These are phyloP conservation scores for Geoglossum cookeanum DNA, from an alignment of 2,329 filamentous ascomycete genomes.

Conservation along the genomic window DNA sequence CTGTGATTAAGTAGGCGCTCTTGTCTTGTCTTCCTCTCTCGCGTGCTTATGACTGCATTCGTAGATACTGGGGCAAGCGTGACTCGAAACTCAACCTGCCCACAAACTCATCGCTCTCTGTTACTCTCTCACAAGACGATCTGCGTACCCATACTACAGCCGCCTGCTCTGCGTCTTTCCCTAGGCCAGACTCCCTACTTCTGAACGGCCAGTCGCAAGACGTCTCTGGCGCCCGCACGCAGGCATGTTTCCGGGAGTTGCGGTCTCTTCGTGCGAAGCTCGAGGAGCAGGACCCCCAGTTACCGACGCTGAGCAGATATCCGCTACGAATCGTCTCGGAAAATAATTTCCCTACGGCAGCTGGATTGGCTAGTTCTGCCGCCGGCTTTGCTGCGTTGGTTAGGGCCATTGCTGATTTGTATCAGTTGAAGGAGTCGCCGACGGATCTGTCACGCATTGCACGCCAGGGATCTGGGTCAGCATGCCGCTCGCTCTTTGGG, in stretches of 20 bases:
- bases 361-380: constrained; percentile 54
- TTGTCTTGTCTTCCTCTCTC: constrained; percentile 8
- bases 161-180: constrained; percentile 60
- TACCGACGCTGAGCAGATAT: constrained; percentile 64
- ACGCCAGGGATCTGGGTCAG: constrained; percentile 83
- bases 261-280: constrained; percentile 56
- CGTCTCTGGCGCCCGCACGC: constrained; percentile 73
- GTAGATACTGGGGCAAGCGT: constrained; percentile 87
- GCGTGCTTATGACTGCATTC: constrained; percentile 2
- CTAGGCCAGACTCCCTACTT: constrained; percentile 48
- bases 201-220: constrained; percentile 74
- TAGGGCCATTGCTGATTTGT: constrained; percentile 78
- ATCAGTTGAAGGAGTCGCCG: constrained; percentile 62
- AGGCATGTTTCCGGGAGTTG: constrained; percentile 81
- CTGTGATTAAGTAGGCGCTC: constrained; percentile 66
- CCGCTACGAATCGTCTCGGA: constrained; percentile 77
- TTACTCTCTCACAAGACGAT: constrained; percentile 86
- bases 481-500: constrained; percentile 81
- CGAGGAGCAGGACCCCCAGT: constrained; percentile 48
- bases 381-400: constrained; percentile 51
- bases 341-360: constrained; percentile 98
- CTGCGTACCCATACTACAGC: constrained; percentile 92
- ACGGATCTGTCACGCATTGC: constrained; percentile 77
- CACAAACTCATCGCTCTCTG: constrained; percentile 92
- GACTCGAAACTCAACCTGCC: constrained; percentile 87